Conservation (phyloP, 257 asterid genomes). For the Plantago major region DNA sequence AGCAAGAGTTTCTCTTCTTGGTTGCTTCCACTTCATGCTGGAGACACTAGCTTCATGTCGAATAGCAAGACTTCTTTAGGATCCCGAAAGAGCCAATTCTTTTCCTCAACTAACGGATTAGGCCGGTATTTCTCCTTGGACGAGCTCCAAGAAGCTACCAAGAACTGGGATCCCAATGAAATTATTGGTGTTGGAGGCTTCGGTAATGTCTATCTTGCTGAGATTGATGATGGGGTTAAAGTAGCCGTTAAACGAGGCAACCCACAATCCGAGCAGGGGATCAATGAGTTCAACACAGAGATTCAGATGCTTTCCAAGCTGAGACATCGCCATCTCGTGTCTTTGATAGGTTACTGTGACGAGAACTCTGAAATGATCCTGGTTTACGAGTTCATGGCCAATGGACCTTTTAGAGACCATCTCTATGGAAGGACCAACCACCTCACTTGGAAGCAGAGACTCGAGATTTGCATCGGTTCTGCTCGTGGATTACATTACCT, state of each 20-base stretch:
- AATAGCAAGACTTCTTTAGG: slow-evolving; percentile 37
- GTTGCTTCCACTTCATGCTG: slow-evolving; percentile 70
- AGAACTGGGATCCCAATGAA: slow-evolving; percentile 55
- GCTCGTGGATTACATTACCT: slow-evolving; percentile 94
- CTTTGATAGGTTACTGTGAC: slow-evolving; percentile 87
- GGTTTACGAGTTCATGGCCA: slow-evolving; percentile 84
- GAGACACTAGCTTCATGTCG: slow-evolving; percentile 45
- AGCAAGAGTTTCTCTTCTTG: slow-evolving; percentile 83
- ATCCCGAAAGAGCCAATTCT: slow-evolving; percentile 48
- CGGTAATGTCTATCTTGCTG: slow-evolving; percentile 73
- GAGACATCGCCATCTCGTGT: slow-evolving; percentile 84
- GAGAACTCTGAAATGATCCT: slow-evolving; percentile 86
- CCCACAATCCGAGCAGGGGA: slow-evolving; percentile 94
- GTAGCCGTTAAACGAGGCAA: slow-evolving; percentile 90
- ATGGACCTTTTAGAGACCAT: slow-evolving; percentile 84
- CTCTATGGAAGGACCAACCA: slow-evolving; percentile 46
- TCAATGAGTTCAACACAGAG: slow-evolving; percentile 85
- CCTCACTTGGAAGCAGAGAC: slow-evolving; percentile 73
- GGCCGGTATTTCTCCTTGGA: slow-evolving; percentile 46
- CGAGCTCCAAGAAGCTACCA: slow-evolving; percentile 71
- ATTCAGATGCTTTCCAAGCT: slow-evolving; percentile 87
- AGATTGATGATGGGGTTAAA: slow-evolving; percentile 62
- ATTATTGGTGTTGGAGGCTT: slow-evolving; percentile 91
- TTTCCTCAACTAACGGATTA: slow-evolving; percentile 39
- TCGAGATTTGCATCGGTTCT: slow-evolving; percentile 77